Base-by-base conservation (phyloP, 495 filamentous ascomycete species). In the Penicillium psychrofluorescens region DNA sequence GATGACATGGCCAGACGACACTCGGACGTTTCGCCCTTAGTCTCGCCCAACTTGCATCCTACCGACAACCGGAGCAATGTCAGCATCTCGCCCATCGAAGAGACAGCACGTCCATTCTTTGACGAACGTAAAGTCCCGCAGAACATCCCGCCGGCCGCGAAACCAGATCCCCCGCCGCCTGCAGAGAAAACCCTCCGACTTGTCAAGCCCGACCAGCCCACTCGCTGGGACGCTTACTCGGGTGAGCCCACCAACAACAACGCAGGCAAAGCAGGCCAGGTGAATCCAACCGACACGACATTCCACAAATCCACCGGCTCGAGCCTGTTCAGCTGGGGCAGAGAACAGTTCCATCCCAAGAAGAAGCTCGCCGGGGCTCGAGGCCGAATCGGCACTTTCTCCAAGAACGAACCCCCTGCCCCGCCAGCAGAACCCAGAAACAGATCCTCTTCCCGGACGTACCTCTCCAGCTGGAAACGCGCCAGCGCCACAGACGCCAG, bases 201-300 rank as follows among this genome's bases (percentile, higher is more conserved):
- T 7, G 10, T 56, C 38, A 32, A 61, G 11, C 39, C 48, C 11
- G 29, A 38, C 5, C 31, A 53, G 36, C 34, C 45, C 37, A 68
- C 69, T 5, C 56, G 59, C 48, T 74, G 71, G 74, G 70, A 78
- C 58, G 63, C 65, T 34, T 75, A 66, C 45, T 72, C 75, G 1
- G 70, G 68, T 7, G 74, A 76, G 38, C 70, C 71, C 33, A 73
- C 69, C 7, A 56, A 55, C 1, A 64, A 51, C 37, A 46, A 59
- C 11, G 42, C 36, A 2, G 73, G 72, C 7, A 58, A 46, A 42
- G 6, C 44, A 28, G 51, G 36, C 8, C 61, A 55, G 29, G 47
- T 41, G 15, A 41, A 46, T 33, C 46, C 60, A n/a, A 49, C 53
- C n/a, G 45, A 44, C 22, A 49, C 49, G 14, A 50, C 47, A 12